Evolutionary conservation across 176 grass and related monocot species (phyloP).

Genomic region (Cenchrus purpureus): DNA sequence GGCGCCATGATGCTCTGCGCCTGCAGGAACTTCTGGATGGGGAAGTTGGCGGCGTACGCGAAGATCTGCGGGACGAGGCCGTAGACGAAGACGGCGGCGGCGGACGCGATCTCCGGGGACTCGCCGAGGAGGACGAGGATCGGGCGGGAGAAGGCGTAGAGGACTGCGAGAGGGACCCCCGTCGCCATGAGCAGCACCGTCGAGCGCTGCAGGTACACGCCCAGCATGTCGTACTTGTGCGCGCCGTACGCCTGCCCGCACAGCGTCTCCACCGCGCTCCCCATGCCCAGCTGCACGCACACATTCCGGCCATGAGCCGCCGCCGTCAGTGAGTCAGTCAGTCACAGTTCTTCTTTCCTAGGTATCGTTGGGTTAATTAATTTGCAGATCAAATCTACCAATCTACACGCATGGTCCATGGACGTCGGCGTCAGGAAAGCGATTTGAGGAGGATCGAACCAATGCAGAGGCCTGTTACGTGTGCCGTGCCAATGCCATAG

Average conservation of each 20-base stretch:
- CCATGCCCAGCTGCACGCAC: constrained; percentile 71
- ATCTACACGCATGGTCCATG: too few species aligned
- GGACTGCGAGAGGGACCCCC: background rate
- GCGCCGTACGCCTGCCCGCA: constrained; percentile 84
- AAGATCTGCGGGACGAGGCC: constrained; percentile 84
- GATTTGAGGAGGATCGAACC: too few species aligned
- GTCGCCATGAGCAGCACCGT: constrained; percentile 46
- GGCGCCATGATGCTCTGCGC: constrained; percentile 79
- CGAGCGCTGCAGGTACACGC: constrained; percentile 78
- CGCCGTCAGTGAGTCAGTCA: too few species aligned
- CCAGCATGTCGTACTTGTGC: constrained; percentile 71
- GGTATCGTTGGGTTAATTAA: too few species aligned
- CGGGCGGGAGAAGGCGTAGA: constrained; percentile 21
- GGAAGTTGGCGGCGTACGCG: constrained; percentile 74
- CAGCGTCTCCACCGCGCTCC: constrained; percentile 83
- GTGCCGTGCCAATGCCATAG: too few species aligned
- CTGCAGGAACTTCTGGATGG: constrained; percentile 81
- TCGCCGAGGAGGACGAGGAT: constrained; percentile 67
- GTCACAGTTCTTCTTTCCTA: too few species aligned
- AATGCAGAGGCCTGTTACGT: too few species aligned
- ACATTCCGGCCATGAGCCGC: background rate
- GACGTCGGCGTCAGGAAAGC: too few species aligned
- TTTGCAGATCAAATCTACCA: too few species aligned
- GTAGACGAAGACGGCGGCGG: constrained; percentile 53
- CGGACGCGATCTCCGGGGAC: constrained; percentile 55